Evolutionary conservation across 139 green algal genomes (phyloP).

Genomic region (Chlamydomonas sp.): DNA sequence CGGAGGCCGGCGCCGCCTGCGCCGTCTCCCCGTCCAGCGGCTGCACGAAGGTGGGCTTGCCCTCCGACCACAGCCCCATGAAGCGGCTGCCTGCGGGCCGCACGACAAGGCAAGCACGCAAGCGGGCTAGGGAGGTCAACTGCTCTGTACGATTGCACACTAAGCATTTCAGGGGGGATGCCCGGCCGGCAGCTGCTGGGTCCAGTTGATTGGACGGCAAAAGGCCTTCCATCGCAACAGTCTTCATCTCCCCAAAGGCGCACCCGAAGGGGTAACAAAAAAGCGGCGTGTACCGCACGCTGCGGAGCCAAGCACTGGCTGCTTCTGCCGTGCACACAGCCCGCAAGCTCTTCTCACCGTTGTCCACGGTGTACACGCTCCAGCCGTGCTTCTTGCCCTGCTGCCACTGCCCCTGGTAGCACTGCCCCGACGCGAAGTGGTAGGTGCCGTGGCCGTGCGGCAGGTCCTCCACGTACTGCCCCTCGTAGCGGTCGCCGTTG

Average conservation of each 20-base stretch:
- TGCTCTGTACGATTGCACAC: too few relatives aligned
- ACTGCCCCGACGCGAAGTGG: conserved; percentile 70
- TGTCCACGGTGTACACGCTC: conserved; percentile 73
- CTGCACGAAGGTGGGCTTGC: conserved; percentile 70
- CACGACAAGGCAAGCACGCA: not conserved
- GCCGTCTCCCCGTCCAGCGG: conserved; percentile 38
- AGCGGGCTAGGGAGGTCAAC: too few relatives aligned
- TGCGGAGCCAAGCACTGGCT: too few relatives aligned
- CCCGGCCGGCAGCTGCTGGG: too few relatives aligned
- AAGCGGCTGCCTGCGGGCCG: conserved; percentile 40
- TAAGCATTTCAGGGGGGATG: too few relatives aligned
- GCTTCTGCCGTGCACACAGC: not conserved
- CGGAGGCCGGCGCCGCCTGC: not conserved
- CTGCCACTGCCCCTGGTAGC: conserved; percentile 77
- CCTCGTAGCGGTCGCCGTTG: conserved; percentile 73
- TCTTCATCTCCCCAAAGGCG: too few relatives aligned
- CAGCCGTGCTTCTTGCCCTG: conserved; percentile 79
- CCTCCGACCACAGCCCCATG: conserved; percentile 66
- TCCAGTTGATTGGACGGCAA: too few relatives aligned
- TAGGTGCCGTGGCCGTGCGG: conserved; percentile 73
- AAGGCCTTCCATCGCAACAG: too few relatives aligned
- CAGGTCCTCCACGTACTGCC: conserved; percentile 63
- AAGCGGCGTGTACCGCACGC: too few relatives aligned
- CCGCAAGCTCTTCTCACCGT: not conserved
- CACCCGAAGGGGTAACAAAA: too few relatives aligned